phyloP scores from a whole-genome alignment of 306 rosid species.

The Mimosa bimucronata region DNA sequence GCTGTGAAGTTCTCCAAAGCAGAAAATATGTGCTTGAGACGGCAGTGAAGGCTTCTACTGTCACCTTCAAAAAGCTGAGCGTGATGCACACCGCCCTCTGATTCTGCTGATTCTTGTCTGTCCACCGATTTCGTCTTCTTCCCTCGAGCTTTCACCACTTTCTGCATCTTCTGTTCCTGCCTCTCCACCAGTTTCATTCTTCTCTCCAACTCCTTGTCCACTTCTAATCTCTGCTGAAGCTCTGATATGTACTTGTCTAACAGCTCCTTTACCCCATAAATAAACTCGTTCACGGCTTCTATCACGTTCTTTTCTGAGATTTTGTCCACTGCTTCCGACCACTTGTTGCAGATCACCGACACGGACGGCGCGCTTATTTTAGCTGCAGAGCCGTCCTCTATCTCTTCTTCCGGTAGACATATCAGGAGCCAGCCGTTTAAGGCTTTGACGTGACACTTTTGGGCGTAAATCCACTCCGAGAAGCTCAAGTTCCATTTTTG shows the following conservation, averaged over 20 bases:
- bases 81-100: constrained; percentile 6
- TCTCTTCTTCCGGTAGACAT: constrained; percentile 61
- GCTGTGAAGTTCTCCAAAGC: constrained; percentile 64
- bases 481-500: constrained; percentile 71
- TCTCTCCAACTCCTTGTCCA: constrained; percentile 65
- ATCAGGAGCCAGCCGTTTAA: constrained; percentile 76
- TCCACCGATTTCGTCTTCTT: constrained; percentile 37
- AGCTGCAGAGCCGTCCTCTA: constrained; percentile 29
- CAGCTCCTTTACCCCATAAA: constrained; percentile 43
- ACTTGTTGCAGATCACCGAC: constrained; percentile 63
- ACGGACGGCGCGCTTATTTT: constrained; percentile 40
- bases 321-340: constrained; percentile 68
- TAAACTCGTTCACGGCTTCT: constrained; percentile 60
- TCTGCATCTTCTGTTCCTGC: constrained; percentile 61
- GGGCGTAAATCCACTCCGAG: constrained; percentile 65
- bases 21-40: constrained; percentile 57
- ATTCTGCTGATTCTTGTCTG: constrained; percentile 34
- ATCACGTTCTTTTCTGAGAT: constrained; percentile 62
- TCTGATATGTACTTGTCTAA: constrained; percentile 55
- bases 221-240: constrained; percentile 46
- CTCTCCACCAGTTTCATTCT: constrained; percentile 49
- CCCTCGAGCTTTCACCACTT: constrained; percentile 49
- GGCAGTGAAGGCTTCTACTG: constrained; percentile 36
- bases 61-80: constrained; percentile 29
- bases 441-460: constrained; percentile 65